A percentile compares a stretch with the other conserved stretches of the same genome.
phyloP scores from a whole-genome alignment of 768 basidiomycete genomes.

The Leccinum longicurvipes region DNA sequence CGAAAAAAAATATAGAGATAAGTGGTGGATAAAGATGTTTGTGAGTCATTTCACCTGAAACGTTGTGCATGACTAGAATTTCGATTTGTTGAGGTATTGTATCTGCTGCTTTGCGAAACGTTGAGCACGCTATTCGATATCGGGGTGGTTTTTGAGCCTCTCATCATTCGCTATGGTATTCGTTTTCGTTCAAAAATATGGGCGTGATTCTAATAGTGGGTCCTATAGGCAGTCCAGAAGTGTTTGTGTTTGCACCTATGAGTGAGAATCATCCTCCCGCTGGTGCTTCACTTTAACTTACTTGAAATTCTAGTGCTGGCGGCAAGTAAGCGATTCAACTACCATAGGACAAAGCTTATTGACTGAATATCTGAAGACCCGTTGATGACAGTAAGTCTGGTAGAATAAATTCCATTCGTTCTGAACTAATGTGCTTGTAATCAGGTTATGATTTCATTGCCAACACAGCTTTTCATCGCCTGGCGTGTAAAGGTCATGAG shows the following conservation, averaged over 20 bases:
- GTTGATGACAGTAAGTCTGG: constrained; percentile 37
- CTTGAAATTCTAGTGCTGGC: constrained; percentile 7
- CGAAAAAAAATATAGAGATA: constrained; percentile 37
- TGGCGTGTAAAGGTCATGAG: constrained; percentile 40
- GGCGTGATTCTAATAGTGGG: constrained; percentile 10
- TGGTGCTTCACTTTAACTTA: constrained; percentile 21
- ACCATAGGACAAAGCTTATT: not conserved
- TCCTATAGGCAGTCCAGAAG: constrained; percentile 23
- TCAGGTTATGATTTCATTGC: constrained; percentile 42
- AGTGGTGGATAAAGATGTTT: constrained; percentile 42
- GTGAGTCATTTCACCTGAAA: constrained; percentile 27
- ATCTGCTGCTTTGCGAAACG: constrained; percentile 48
- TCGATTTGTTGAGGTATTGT: constrained; percentile 31
- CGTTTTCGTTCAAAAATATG: not conserved
- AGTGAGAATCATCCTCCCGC: not conserved
- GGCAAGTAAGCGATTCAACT: constrained; percentile 4
- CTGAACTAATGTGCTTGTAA: not conserved
- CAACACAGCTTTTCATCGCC: constrained; percentile 48
- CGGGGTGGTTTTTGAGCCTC: constrained; percentile 44
- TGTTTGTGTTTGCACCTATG: not conserved
- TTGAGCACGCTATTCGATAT: constrained; percentile 44
- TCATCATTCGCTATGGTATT: constrained; percentile 46
- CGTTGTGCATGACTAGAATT: not conserved
- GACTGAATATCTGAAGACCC: constrained; percentile 36
- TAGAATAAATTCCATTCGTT: not conserved